phyloP scores from a whole-genome alignment of 441 rosid genomes.

The Mallotus japonicus region DNA sequence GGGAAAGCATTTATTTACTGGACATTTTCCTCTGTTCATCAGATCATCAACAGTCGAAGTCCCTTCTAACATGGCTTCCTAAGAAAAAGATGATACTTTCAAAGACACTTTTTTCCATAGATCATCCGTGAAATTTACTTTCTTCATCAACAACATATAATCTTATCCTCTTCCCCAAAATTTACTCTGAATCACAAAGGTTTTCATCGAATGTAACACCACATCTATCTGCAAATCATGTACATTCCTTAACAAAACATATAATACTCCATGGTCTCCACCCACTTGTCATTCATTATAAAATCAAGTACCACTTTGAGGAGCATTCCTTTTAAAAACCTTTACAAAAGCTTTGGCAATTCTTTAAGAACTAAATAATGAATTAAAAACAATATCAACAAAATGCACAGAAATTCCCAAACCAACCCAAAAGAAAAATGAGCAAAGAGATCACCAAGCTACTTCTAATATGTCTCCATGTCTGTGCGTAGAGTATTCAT shows the following conservation, averaged over 20 bases:
- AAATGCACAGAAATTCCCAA: not conserved
- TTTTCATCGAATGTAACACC: not conserved
- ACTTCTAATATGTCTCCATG: not conserved
- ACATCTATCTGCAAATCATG: not conserved
- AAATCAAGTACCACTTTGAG: not conserved
- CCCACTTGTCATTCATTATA: not conserved
- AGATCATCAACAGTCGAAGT: not conserved
- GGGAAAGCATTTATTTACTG: too few species aligned
- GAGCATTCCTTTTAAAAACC: not conserved
- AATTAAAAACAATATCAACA: not conserved
- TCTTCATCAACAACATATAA: not conserved
- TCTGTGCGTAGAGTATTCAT: not conserved
- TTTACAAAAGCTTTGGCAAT: not conserved
- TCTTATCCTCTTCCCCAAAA: not conserved
- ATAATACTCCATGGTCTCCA: not conserved
- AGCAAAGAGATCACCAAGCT: not conserved
- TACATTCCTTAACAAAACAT: not conserved
- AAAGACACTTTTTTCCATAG: not conserved
- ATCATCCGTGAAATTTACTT: not conserved
- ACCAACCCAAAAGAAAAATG: not conserved
- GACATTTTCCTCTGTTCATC: too few species aligned
- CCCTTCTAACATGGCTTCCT: not conserved
- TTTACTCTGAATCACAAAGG: not conserved
- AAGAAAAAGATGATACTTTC: not conserved
- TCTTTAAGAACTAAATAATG: not conserved